These are phyloP conservation scores for Aspergillus candidus DNA, from an alignment of 2,329 filamentous ascomycete genomes.

Conservation along the genomic window DNA sequence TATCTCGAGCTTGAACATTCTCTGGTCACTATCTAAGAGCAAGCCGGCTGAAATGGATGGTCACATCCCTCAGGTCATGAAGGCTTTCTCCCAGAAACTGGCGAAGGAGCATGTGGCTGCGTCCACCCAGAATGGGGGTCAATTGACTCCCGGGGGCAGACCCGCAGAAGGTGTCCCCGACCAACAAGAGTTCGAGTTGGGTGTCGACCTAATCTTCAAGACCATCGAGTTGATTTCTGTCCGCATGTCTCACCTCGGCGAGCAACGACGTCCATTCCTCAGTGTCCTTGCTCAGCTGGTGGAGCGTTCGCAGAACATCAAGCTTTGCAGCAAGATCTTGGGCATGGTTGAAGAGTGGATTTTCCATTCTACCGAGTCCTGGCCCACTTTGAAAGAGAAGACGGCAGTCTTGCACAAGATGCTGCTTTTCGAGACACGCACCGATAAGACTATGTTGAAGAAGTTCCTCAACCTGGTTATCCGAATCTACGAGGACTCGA, in stretches of 20 bases:
- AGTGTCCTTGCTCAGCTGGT: conserved; percentile 92
- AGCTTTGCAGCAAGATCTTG: conserved; percentile 85
- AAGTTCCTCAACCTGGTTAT: conserved; percentile 96
- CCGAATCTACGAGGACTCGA: conserved; percentile 94
- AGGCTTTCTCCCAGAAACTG: conserved; percentile 83
- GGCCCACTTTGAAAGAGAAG: conserved; percentile 97
- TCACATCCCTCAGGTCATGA: conserved; percentile 84
- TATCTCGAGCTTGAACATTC: conserved; percentile 80
- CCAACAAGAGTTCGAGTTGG: conserved; percentile 76
- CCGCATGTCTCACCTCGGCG: conserved; percentile 86
- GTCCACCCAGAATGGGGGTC: conserved; percentile 51
- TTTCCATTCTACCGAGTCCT: conserved; percentile 88
- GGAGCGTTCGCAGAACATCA: conserved; percentile 83
- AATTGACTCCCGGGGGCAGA: conserved; percentile 34
- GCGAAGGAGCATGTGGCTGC: conserved; percentile 84
- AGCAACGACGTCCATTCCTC: conserved; percentile 85
- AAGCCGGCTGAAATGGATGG: conserved; percentile 83
- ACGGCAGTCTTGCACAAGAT: conserved; percentile 99
- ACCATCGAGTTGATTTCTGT: conserved; percentile 87
- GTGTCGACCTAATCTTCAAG: conserved; percentile 86
- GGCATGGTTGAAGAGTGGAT: conserved; percentile 95
- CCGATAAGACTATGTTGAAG: conserved; percentile 76
- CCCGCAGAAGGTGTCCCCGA: conserved; percentile 48
- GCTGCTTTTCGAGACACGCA: conserved; percentile 84
- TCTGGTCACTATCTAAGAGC: conserved; percentile 84